Percentiles rank a stretch among this genome's conserved stretches.
Conservation (phyloP, 139 green algal species). For the Desmodesmus armatus region DNA sequence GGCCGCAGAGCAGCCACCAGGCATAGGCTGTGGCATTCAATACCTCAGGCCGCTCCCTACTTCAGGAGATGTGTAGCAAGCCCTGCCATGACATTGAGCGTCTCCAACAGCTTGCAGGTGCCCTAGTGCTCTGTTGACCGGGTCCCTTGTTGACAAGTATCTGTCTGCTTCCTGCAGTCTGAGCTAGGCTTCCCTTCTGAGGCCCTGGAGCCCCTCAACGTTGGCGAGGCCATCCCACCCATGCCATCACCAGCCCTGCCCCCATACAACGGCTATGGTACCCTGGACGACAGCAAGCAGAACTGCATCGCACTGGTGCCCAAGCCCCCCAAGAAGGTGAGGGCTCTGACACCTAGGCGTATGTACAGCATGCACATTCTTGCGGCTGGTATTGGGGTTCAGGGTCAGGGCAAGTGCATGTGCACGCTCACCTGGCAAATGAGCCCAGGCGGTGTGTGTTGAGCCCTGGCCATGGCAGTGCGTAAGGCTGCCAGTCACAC, state of each 20-base stretch:
- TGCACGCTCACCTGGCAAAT: neutral
- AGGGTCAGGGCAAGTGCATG: neutral
- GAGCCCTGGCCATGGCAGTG: too few relatives aligned
- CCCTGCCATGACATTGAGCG: neutral
- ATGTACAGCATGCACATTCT: neutral
- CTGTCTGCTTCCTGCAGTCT: slow-evolving; percentile 40
- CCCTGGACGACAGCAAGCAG: slow-evolving; percentile 83
- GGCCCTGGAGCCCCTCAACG: slow-evolving; percentile 73
- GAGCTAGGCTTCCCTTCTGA: slow-evolving; percentile 73
- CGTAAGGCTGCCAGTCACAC: too few relatives aligned
- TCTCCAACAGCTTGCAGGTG: neutral
- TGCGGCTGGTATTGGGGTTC: too few relatives aligned
- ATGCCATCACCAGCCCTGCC: slow-evolving; percentile 70
- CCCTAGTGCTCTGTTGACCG: too few relatives aligned
- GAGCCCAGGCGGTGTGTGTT: too few relatives aligned
- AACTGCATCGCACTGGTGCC: slow-evolving; percentile 88
- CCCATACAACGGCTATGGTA: slow-evolving; percentile 87
- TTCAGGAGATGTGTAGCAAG: neutral
- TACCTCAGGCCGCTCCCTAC: too few relatives aligned
- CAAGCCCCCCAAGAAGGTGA: slow-evolving; percentile 76
- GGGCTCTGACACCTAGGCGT: too few relatives aligned
- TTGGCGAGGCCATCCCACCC: slow-evolving; percentile 63
- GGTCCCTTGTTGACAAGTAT: neutral
- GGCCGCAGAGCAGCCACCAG: too few relatives aligned
- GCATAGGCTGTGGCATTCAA: too few relatives aligned